Base-by-base conservation (phyloP, 2,329 filamentous ascomycete species). In the Aureobasidium uvarum region DNA sequence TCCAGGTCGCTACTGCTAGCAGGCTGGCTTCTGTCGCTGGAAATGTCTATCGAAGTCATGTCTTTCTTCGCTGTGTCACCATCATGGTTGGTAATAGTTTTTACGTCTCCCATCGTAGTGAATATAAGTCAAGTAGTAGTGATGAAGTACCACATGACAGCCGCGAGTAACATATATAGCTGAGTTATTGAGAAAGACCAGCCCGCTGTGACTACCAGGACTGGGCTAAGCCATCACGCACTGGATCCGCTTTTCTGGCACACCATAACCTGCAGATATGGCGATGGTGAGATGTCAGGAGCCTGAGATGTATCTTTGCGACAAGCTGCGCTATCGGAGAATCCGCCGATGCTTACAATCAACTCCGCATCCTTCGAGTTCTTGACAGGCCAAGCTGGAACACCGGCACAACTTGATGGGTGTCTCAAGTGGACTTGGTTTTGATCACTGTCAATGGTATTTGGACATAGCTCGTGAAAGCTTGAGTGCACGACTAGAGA, bases 251-350 rank as follows among this genome's bases (percentile, higher is more conserved):
- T n/a, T 33, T 33, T 2, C 33, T 6, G 31, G 56, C 56, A 60
- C 56, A 60, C 43, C 56, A 60, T 60, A 60, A 5, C 11, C 31
- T 28, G 28, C n/a, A 25, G 28, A 3, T 20, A 60, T 60, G 38
- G 43, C 56, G 56, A 48, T 23, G n/a, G 4, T 20, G 16, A 25
- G 3, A 16, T 50, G 39, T 6, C n/a, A n/a, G 20, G 41, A 23
- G 18, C 16, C 20, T 18, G 16, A 14, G 25, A 18, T 45, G 38
- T 10, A n/a, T 10, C 4, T 13, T 18, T 31, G 10, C 10, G 25
- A 14, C 25, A 23, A 18, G 4, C 25, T 14, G 39, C 55, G 55
- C 39, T 58, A 58, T 45, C 55, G 55, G 55, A 58, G 16, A 28
- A 11, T 23, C 28, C 43, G 16, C 20, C 5, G 14, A 11, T 45